Evolutionary conservation across 768 basidiomycete genomes (phyloP).

Genomic region (Termitomyces sp.): DNA sequence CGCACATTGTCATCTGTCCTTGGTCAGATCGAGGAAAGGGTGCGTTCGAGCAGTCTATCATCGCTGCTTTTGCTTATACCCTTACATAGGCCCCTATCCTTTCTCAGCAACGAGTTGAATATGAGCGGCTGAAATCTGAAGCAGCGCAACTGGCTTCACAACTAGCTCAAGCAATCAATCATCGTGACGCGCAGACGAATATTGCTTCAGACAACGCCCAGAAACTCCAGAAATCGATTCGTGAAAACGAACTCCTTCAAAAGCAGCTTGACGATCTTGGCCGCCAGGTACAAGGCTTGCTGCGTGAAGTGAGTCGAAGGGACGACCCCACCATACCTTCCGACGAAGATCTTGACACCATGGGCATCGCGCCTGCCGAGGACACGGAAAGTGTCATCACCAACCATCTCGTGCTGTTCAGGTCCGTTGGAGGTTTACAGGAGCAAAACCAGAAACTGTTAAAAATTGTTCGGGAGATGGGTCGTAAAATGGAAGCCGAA

Average conservation of each 20-base stretch:
- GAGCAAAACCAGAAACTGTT: constrained; percentile 89
- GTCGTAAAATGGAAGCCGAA: constrained; percentile 77
- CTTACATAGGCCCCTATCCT: constrained; percentile 75
- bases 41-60: constrained; percentile 43
- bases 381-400: constrained; percentile 80
- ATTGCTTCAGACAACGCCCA: constrained; percentile 56
- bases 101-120: constrained; percentile 85
- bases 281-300: constrained; percentile 74
- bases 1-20: constrained; percentile 74
- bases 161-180: constrained; percentile 65
- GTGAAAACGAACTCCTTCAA: constrained; percentile 64
- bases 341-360: constrained; percentile 53
- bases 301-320: constrained; percentile 74
- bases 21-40: constrained; percentile 79
- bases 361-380: constrained; percentile 35
- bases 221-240: constrained; percentile 50
- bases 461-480: constrained; percentile 78
- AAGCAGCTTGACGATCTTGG: constrained; percentile 80
- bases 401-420: constrained; percentile 84
- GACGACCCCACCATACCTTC: constrained; percentile 79
- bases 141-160: constrained; percentile 77
- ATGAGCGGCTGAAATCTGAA: constrained; percentile 78
- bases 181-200: constrained; percentile 62
- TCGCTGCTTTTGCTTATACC: not conserved
- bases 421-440: constrained; percentile 74